Evolutionary conservation across 768 basidiomycete genomes (phyloP), one percentile per base, ranked within the genome.

Genomic region (Favolaschia claudopus): DNA sequence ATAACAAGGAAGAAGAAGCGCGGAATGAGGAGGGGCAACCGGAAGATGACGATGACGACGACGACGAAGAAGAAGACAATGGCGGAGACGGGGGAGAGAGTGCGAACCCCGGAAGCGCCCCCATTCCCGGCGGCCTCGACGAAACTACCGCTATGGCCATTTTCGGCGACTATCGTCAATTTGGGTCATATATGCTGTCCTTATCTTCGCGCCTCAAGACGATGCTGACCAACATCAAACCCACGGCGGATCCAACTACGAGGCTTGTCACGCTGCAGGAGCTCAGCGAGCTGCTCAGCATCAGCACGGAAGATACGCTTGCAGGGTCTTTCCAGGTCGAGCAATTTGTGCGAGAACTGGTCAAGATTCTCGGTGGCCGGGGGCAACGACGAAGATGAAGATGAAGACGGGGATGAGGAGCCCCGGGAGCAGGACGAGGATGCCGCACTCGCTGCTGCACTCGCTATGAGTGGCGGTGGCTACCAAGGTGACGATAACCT

Each of bases 291-390:
- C 74, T 98, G 31, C 86, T 99, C 54, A 92, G 93, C 60, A 96
- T 99, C 77, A 94, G 93, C 74, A 98, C 95, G 2, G 96, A 99
- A 76, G 97, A 99, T 72, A 98, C 95, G 7, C 80, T 99, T 42
- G 92, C 93, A 9, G 95, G 95, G 37, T 96, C 92, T n/a, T 96
- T 99, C 77, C 92, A 91, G 63, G 89, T 96, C 20, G 95, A 96
- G 67, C 85, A 88, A 32, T 99, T 93, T 71, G 93, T 96, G 28
- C 87, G 89, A 65, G 96, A 97, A 72, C 83, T 99, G 34, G 89
- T 99, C 60, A 88, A 88, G 69, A 95, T 98, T 65, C 82, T 99
- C 33, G 92, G 93, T 32, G 93, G 91, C 13, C 88, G 85, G 25
- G n/a, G 89, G 89, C 32, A 83, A 79, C 39, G 87, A 87, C 15